Evolutionary conservation across 1,284 basidiomycete genomes (phyloP).

Genomic region (Trichosporon sp.): DNA sequence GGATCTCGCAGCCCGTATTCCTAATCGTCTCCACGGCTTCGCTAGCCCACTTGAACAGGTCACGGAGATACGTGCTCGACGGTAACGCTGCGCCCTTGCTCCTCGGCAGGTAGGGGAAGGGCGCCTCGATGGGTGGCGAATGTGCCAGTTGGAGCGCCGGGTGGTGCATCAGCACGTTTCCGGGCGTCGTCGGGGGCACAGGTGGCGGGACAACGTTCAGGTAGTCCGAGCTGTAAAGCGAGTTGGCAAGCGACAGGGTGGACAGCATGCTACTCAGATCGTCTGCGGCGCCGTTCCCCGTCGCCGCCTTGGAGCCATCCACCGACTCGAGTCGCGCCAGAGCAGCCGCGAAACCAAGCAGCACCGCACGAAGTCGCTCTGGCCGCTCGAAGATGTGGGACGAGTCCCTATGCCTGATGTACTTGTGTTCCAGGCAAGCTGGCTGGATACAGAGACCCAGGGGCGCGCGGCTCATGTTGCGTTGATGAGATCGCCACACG

Average conservation of each 20-base stretch:
- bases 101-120: conserved; percentile 32
- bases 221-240: conserved; percentile 12
- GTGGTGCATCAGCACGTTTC: conserved; percentile 40
- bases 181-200: conserved; percentile 22
- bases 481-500: background rate
- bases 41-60: conserved; percentile 56
- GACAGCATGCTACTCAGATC: conserved; percentile 36
- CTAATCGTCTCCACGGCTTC: conserved; percentile 64
- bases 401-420: conserved; percentile 67
- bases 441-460: conserved; percentile 50
- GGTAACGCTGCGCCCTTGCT: conserved; percentile 18
- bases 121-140: conserved; percentile 36
- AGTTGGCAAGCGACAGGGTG: conserved; percentile 28
- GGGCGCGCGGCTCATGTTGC: conserved; percentile 12
- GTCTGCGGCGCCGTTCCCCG: background rate
- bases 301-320: conserved; percentile 9
- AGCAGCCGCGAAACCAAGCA: conserved; percentile 70
- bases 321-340: conserved; percentile 63
- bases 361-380: conserved; percentile 76
- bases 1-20: conserved; percentile 71
- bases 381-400: conserved; percentile 81
- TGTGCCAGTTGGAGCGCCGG: conserved; percentile 45
- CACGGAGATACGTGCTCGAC: conserved; percentile 36
- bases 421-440: conserved; percentile 59
- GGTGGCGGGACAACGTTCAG: conserved; percentile 29